Evolutionary conservation across 2,329 filamentous ascomycete species (phyloP).

Genomic region (Didymella pomorum): DNA sequence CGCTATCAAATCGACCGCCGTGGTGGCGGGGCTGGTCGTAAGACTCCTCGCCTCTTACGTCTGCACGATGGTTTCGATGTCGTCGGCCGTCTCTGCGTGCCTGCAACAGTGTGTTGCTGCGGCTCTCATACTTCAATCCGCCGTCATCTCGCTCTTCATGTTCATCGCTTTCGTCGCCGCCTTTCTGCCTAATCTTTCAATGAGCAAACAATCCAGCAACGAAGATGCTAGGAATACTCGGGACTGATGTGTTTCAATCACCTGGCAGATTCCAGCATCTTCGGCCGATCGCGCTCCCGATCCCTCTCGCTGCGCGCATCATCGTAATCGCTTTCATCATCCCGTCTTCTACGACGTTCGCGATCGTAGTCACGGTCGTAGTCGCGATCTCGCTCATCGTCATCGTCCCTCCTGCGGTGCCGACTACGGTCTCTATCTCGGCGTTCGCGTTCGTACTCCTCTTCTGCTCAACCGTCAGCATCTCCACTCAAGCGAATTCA

Average conservation of each 20-base stretch:
- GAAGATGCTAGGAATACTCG: conserved; percentile 1
- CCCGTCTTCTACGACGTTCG: conserved; percentile 34
- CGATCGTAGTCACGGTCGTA: conserved; percentile 36
- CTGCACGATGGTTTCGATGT: background rate
- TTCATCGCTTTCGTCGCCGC: too few relatives aligned
- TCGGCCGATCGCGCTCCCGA: conserved; percentile 33
- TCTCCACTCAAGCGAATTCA: too few relatives aligned
- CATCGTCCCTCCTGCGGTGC: conserved; percentile 43
- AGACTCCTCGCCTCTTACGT: too few relatives aligned
- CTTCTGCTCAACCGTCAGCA: conserved; percentile 36
- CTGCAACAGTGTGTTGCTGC: background rate
- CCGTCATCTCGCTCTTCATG: too few relatives aligned
- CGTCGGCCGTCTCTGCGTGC: background rate
- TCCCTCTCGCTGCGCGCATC: conserved; percentile 30
- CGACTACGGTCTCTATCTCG: conserved; percentile 39
- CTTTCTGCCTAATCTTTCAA: background rate
- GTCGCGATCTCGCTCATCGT: conserved; percentile 36
- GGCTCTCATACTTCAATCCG: background rate
- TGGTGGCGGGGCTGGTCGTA: background rate
- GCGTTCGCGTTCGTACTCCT: conserved; percentile 45
- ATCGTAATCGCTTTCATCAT: conserved; percentile 43
- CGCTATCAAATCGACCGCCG: background rate
- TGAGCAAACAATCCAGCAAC: conserved; percentile 4
- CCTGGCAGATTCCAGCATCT: conserved; percentile 42
- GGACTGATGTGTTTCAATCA: conserved; percentile 29